Evolutionary conservation across 129 eudicot species (phyloP).

Genomic region (Escallonia herrerae): DNA sequence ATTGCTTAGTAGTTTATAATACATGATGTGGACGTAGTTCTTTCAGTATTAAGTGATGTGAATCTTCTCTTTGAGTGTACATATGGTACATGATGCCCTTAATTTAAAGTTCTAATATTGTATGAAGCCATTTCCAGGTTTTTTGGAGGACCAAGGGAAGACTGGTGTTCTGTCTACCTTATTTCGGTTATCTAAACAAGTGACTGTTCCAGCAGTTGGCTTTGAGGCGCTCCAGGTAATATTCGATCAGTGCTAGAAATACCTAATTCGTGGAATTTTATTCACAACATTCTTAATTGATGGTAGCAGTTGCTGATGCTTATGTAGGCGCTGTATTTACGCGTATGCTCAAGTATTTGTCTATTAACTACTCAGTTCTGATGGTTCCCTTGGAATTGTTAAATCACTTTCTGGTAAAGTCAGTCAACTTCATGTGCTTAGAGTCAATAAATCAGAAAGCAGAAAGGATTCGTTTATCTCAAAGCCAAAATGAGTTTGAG

Average conservation of each 20-base stretch:
- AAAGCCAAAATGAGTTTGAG: too few relatives aligned
- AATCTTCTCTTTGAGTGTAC: neutral
- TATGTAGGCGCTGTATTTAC: neutral
- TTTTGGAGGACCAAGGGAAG: conserved; percentile 23
- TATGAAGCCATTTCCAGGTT: conserved; percentile 31
- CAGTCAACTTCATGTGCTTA: too few relatives aligned
- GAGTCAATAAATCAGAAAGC: too few relatives aligned
- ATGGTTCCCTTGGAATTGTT: too few relatives aligned
- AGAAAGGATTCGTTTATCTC: too few relatives aligned
- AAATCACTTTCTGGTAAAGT: too few relatives aligned
- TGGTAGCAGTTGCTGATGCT: neutral
- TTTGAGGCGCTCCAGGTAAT: conserved; percentile 91
- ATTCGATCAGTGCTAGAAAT: neutral
- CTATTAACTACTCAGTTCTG: neutral
- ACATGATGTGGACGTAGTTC: too few relatives aligned
- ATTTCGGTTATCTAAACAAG: conserved; percentile 46
- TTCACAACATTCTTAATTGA: neutral
- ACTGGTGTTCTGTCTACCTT: conserved; percentile 64
- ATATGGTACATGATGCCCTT: neutral
- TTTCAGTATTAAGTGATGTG: neutral
- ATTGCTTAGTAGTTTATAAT: too few relatives aligned
- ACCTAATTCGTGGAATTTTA: neutral
- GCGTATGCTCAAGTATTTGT: conserved; percentile 9
- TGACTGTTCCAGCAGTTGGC: conserved; percentile 39
- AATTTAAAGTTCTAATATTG: neutral